Evolutionary conservation across 345 rosid species (phyloP), one percentile per base, ranked within the genome.

Genomic region (Populus simonii): DNA sequence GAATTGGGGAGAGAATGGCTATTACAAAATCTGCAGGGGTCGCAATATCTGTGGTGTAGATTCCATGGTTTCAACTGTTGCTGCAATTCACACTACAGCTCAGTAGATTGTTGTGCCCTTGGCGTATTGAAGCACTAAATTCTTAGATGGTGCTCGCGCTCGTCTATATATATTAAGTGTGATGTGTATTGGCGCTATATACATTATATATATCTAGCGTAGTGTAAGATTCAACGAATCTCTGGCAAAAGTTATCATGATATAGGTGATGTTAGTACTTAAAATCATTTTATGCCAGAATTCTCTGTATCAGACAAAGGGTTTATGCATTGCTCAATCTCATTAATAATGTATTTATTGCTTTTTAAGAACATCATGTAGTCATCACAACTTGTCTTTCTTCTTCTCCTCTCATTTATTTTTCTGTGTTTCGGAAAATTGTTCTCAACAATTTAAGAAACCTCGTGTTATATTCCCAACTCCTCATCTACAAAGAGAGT

Each of bases 41-140:
- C 91, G 90, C 83, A 94, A 94, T 78, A 74, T 90, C 31, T 94
- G 98, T 79, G 97, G 97, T 3, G 92, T 94, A 1, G 98, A 94
- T 78, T 88, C 97, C 49, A 83, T 94, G 89, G 98, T 94, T 45
- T 93, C 98, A 16, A 88, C 97, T 4, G 97, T 94, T 57, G 80
- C 95, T 69, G 97, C 98, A n/a, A 77, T 85, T 43, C 85, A 78
- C 71, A 72, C 90, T 2, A 25, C 88, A 12, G 18, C 87, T 36
- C 31, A 77, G 43, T 86, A 86, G 79, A 18, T 23, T 31, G 53
- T 16, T n/a, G 29, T 23, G 65, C 65, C 7, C 29, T 1, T 4
- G 25, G 29, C 65, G 10, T 5, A 23, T 59, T 23, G 65, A 59
- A 35, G 43, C 22, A 7, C 36, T 5, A 2, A 7, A 13, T 68